Evolutionary conservation across 495 filamentous ascomycete genomes (phyloP), one percentile per base, ranked within the genome.

Genomic region (Lepidopterella palustris): DNA sequence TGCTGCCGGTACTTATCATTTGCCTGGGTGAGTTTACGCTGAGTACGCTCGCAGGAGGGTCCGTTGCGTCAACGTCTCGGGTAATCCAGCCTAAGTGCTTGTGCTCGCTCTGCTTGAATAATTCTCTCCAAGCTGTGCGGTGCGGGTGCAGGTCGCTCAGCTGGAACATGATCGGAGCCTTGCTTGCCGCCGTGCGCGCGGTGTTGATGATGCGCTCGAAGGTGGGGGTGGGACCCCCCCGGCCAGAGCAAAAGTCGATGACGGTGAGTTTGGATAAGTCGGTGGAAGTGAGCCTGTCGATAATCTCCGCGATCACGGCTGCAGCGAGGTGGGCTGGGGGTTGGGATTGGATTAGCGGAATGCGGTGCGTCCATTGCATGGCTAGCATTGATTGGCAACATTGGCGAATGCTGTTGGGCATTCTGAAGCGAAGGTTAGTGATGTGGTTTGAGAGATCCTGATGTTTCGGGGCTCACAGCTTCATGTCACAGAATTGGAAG

Each of bases 221-320:
- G 13, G 65, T 52, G 23, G 65, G 55, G 5, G 69, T 62, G 49
- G 58, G 68, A 9, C 48, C 87, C 42, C 87, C 87, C 25, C 77
- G 84, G 55, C 87, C 87, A 18, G 87, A 83, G 70, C 86, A 88
- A 71, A 89, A 85, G 71, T 91, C 87, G 53, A 89, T 80, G 58
- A 87, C 60, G 2, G 50, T 63, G 35, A 69, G 60, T 29, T 64
- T 50, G 2, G 31, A 28, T 0, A 45, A 45, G 21, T 62, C 57
- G 6, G 42, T 18, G 11, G 40, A 27, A 2, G 39, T 39, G 10
- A 67, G 53, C 26, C 53, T 39, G 27, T 68, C 48, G 32, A 74
- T 32, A 24, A 60, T 53, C 1, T 39, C 11, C 11, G 60, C 13
- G 26, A 74, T 32, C 6, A 58, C 21, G 6, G 31, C 39, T 23